phyloP scores from a whole-genome alignment of 208 protist species.

The Eutreptiella sp. region DNA sequence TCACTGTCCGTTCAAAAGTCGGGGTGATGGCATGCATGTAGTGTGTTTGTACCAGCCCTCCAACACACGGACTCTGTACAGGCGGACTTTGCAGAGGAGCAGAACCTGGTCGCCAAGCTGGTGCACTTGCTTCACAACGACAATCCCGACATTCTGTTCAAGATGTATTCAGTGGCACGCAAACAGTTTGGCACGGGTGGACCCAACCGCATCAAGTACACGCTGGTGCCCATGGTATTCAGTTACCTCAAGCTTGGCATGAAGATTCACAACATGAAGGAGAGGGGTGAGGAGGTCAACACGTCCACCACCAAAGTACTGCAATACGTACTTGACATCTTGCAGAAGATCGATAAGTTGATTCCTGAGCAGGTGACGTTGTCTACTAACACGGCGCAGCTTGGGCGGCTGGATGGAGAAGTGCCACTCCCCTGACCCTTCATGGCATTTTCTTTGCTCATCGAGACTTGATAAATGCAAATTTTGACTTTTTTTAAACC shows the following conservation, averaged over 20 bases:
- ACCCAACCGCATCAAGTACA: conserved; percentile 61
- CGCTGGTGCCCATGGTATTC: conserved; percentile 28
- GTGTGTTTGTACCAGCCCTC: too few relatives aligned
- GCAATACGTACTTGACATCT: conserved; percentile 26
- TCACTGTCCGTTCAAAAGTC: too few relatives aligned
- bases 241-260: background rate
- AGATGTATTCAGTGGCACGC: conserved; percentile 76
- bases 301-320: conserved; percentile 4
- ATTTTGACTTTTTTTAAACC: too few relatives aligned
- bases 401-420: too few relatives aligned
- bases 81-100: conserved; percentile 81
- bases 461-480: too few relatives aligned
- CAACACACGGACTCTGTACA: conserved; percentile 29
- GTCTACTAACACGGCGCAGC: too few relatives aligned
- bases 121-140: conserved; percentile 74
- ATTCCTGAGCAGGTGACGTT: conserved; percentile 25
- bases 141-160: conserved; percentile 63
- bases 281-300: conserved; percentile 15
- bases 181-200: conserved; percentile 77
- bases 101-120: conserved; percentile 74
- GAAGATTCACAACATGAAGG: background rate
- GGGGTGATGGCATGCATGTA: too few relatives aligned
- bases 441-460: too few relatives aligned
- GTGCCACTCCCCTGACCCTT: too few relatives aligned
- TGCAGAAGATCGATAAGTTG: conserved; percentile 14